phyloP scores from a whole-genome alignment of 164 flowering plant genomes.

The Sedum album region DNA sequence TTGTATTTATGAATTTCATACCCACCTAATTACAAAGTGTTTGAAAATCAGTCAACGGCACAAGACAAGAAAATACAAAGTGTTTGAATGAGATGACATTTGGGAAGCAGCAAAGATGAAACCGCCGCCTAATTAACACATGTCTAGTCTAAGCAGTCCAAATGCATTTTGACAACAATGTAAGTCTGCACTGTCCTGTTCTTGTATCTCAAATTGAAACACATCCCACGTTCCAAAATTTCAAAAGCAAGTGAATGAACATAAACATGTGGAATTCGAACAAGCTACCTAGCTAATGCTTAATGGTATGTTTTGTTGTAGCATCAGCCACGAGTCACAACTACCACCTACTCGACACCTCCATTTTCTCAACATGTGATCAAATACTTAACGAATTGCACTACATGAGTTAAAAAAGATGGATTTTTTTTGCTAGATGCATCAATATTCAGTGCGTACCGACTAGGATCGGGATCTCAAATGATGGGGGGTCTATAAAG shows the following conservation, averaged over 20 bases:
- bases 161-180: background rate
- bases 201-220: background rate
- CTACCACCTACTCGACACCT: background rate
- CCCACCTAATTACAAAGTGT: no score
- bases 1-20: no score
- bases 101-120: background rate
- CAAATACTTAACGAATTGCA: background rate
- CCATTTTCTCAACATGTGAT: background rate
- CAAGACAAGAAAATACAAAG: background rate
- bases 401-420: no score
- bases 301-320: background rate
- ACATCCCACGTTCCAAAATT: background rate
- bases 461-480: background rate
- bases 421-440: background rate
- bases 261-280: background rate
- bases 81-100: background rate
- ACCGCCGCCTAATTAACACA: conserved; percentile 1
- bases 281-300: background rate
- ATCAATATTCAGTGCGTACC: background rate
- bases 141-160: background rate
- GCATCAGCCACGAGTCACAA: background rate
- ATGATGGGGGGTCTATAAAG: background rate
- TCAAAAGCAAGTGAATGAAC: background rate
- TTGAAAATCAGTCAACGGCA: background rate
- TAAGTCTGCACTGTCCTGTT: background rate